A percentile compares a stretch with the other conserved stretches of the same genome.
Conservation (phyloP, 345 rosid species). For the Raphanus raphanistrum region DNA sequence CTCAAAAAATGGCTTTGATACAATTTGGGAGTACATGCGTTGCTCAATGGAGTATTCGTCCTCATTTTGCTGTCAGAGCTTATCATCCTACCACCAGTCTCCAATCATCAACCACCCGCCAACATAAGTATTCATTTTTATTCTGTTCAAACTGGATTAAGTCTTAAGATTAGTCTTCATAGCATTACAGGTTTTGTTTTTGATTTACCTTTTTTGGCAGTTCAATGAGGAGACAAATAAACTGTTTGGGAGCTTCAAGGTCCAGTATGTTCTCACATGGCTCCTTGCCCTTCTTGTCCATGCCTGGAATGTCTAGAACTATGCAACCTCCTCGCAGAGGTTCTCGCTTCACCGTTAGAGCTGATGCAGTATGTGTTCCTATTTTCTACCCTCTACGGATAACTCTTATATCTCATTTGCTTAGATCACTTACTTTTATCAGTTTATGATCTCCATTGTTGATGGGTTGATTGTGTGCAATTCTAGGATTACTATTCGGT, state of each 20-base stretch:
- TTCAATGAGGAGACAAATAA: constrained; percentile 43
- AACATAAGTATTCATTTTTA: constrained; percentile 40
- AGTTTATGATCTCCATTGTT: background rate
- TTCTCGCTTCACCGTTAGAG: constrained; percentile 69
- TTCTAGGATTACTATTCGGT: constrained; percentile 83
- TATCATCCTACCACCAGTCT: constrained; percentile 37
- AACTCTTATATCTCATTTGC: background rate
- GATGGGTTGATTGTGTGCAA: background rate
- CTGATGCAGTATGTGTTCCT: constrained; percentile 64
- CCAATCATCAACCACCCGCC: constrained; percentile 19
- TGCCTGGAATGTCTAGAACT: constrained; percentile 46
- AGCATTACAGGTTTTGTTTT: background rate
- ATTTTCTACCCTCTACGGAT: background rate
- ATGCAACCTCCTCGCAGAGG: constrained; percentile 50
- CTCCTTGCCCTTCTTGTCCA: constrained; percentile 52
- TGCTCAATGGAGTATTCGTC: constrained; percentile 74
- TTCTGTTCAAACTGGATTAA: background rate
- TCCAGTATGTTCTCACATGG: constrained; percentile 63
- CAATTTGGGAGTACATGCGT: constrained; percentile 72
- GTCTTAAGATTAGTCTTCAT: background rate
- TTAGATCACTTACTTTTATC: background rate
- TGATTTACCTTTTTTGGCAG: constrained; percentile 40
- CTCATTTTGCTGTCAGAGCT: constrained; percentile 51
- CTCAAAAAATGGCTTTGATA: constrained; percentile 58
- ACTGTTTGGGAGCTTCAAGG: constrained; percentile 55